phyloP scores from a whole-genome alignment of 2,329 filamentous ascomycete genomes.

The Fusarium sp. region DNA sequence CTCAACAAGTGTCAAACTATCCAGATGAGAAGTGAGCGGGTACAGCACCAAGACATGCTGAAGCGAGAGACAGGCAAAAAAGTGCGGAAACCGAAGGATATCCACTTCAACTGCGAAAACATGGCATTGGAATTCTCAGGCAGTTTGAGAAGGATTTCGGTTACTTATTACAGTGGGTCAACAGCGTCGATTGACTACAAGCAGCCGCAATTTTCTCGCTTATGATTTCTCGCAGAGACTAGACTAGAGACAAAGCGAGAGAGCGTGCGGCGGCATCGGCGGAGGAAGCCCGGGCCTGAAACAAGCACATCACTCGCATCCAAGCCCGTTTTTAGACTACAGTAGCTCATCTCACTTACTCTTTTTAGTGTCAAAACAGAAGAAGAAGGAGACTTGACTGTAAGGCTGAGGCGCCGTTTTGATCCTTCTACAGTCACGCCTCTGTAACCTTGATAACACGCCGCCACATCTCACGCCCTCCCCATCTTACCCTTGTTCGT shows the following conservation, averaged over 20 bases:
- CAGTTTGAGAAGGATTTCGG: neutral
- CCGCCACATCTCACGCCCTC: neutral
- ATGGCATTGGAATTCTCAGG: neutral
- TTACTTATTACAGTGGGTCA: neutral
- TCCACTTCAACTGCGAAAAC: neutral
- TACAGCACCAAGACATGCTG: neutral
- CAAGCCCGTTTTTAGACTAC: neutral
- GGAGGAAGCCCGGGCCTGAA: neutral
- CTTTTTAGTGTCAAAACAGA: neutral
- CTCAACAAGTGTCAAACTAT: neutral
- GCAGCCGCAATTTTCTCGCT: neutral
- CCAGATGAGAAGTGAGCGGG: neutral
- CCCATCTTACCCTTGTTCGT: neutral
- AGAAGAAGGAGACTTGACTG: neutral
- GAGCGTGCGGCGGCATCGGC: neutral
- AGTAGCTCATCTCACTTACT: neutral
- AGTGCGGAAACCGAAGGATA: neutral
- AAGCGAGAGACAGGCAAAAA: neutral
- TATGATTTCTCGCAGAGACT: neutral
- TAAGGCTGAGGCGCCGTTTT: neutral
- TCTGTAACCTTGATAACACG: neutral
- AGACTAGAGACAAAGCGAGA: neutral
- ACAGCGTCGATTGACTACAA: neutral
- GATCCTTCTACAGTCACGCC: neutral
- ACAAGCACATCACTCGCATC: neutral